Percentiles rank a stretch among this genome's conserved stretches.
These are phyloP conservation scores for Candida qinlingensis DNA, from an alignment of 805 yeast genomes.

Conservation along the genomic window DNA sequence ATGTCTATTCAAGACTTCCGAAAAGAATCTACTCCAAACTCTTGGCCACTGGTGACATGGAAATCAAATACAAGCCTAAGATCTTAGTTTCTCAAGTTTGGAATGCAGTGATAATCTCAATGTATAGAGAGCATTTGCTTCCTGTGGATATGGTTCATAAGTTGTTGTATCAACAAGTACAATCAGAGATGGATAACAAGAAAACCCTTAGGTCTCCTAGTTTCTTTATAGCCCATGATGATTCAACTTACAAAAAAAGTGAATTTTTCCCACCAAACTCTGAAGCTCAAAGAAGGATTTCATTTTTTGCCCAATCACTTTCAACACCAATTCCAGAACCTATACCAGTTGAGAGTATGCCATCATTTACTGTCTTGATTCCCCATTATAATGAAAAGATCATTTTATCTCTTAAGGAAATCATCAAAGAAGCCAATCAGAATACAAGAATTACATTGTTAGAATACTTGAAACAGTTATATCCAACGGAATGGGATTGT, in stretches of 20 bases:
- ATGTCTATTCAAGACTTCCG: constrained; percentile 69
- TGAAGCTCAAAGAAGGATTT: constrained; percentile 77
- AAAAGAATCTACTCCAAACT: constrained; percentile 71
- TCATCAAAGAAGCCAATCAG: constrained; percentile 61
- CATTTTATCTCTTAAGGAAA: constrained; percentile 65
- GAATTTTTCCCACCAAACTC: constrained; percentile 58
- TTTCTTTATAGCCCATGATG: constrained; percentile 80
- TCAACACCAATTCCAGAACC: constrained; percentile 82
- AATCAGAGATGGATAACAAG: constrained; percentile 30
- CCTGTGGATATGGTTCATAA: constrained; percentile 68
- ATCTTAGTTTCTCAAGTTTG: constrained; percentile 63
- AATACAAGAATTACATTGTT: constrained; percentile 71
- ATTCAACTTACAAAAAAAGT: constrained; percentile 54
- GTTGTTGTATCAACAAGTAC: constrained; percentile 45
- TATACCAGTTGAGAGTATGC: constrained; percentile 62
- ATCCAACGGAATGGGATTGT: constrained; percentile 73
- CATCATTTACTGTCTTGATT: constrained; percentile 74
- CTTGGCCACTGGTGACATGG: constrained; percentile 37
- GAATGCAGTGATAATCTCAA: constrained; percentile 78
- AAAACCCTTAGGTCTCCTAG: constrained; percentile 60
- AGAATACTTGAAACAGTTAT: constrained; percentile 70
- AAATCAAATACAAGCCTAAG: constrained; percentile 40
- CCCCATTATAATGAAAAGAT: constrained; percentile 90
- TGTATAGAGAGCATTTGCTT: constrained; percentile 76
- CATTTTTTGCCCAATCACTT: constrained; percentile 85